A percentile compares a stretch with the other conserved stretches of the same genome.
Evolutionary conservation across 176 grass and related monocot genomes (phyloP).

Genomic region (Melocanna baccifera): DNA sequence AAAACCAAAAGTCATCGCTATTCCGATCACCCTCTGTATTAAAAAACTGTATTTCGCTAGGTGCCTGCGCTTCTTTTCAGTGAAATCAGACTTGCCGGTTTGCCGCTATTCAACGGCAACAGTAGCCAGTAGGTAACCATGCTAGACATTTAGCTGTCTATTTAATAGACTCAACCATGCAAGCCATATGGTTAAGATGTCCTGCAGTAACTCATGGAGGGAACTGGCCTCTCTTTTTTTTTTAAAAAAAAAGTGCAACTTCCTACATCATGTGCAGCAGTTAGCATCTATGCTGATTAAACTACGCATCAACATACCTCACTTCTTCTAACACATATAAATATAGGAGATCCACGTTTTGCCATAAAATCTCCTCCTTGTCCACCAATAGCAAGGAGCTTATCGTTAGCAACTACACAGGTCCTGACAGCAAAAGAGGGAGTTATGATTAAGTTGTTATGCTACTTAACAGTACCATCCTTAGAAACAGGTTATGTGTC

Average conservation of each 20-base stretch:
- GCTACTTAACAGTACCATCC: not conserved
- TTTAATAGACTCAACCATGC: slow-evolving; percentile 1
- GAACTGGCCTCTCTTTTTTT: not conserved
- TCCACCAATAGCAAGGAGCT: slow-evolving; percentile 86
- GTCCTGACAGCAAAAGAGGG: slow-evolving; percentile 53
- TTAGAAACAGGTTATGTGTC: not conserved
- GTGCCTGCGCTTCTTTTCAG: not conserved
- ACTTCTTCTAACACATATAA: slow-evolving; percentile 92
- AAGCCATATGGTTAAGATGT: not conserved
- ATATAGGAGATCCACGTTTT: slow-evolving; percentile 96
- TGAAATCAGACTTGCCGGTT: not conserved
- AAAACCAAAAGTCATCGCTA: no score
- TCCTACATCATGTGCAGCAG: not conserved
- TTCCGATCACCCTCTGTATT: no score
- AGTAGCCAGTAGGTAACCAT: not conserved
- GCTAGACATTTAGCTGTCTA: not conserved
- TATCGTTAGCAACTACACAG: slow-evolving; percentile 93
- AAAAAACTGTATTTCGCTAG: not conserved
- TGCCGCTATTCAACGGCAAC: not conserved
- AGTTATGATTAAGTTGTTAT: slow-evolving; percentile 11
- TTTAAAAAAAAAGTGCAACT: not conserved
- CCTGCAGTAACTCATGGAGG: not conserved
- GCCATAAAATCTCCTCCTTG: slow-evolving; percentile 99
- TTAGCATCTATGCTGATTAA: slow-evolving; percentile 5
- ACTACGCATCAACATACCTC: slow-evolving; percentile 56